phyloP scores from a whole-genome alignment of 2,329 filamentous ascomycete species.

The Paecilomyces formosus region DNA sequence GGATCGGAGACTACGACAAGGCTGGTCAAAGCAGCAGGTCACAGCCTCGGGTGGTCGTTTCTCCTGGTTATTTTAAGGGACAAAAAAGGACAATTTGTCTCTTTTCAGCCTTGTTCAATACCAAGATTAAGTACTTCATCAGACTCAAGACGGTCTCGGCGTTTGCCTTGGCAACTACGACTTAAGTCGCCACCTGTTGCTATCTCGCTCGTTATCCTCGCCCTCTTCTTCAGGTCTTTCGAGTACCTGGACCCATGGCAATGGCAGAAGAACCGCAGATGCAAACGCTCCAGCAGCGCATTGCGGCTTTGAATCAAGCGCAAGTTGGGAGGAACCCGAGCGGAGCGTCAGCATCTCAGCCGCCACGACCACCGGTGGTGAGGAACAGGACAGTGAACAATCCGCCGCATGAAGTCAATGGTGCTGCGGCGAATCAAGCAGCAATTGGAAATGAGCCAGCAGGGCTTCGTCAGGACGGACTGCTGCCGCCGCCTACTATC shows the following conservation, averaged over 20 bases:
- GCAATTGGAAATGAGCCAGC: constrained; percentile 23
- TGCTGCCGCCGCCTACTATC: constrained; percentile 19
- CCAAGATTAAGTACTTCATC: neutral
- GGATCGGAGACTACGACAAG: neutral
- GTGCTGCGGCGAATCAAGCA: constrained; percentile 17
- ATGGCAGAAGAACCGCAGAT: constrained; percentile 38
- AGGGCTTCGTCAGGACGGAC: constrained; percentile 13
- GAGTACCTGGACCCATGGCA: neutral
- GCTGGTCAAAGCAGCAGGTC: neutral
- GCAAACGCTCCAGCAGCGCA: constrained; percentile 39
- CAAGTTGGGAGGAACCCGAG: constrained; percentile 30
- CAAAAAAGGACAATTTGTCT: neutral
- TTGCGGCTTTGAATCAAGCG: constrained; percentile 37
- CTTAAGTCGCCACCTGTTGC: neutral
- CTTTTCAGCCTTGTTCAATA: neutral
- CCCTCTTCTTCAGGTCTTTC: neutral
- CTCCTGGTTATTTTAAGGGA: neutral
- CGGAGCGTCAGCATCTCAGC: constrained; percentile 19
- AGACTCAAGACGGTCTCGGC: neutral
- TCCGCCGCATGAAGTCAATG: constrained; percentile 23
- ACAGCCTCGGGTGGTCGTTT: constrained; percentile 2
- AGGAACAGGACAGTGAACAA: constrained; percentile 27
- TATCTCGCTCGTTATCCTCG: neutral
- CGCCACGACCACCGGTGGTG: constrained; percentile 18
- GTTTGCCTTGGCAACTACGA: neutral